These are phyloP conservation scores for Pleurostoma richardsiae DNA, from an alignment of 2,329 filamentous ascomycete species.

Conservation along the genomic window DNA sequence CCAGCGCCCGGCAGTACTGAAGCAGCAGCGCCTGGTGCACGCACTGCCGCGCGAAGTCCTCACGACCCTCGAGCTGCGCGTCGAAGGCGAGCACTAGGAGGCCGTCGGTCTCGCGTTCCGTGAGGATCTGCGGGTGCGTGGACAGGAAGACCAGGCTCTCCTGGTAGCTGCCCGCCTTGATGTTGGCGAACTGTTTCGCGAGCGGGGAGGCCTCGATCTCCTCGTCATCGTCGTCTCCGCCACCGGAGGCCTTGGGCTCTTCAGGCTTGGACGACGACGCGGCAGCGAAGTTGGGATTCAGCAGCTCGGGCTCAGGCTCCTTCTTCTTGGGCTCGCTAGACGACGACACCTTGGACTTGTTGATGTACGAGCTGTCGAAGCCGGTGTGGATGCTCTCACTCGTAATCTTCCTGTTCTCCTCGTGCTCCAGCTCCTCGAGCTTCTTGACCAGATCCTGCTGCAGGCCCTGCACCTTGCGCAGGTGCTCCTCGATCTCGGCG, in stretches of 20 bases:
- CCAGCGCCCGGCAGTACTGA: conserved; percentile 90
- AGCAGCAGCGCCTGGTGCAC: conserved; percentile 90
- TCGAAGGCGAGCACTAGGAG: conserved; percentile 91
- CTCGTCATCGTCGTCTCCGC: conserved; percentile 60
- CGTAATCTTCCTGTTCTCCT: conserved; percentile 86
- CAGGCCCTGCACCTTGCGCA: conserved; percentile 70
- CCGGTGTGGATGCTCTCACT: conserved; percentile 85
- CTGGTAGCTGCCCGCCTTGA: conserved; percentile 70
- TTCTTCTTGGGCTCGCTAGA: conserved; percentile 38
- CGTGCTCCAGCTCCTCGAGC: conserved; percentile 75
- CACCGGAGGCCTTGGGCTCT: conserved; percentile 22
- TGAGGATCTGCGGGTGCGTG: conserved; percentile 71
- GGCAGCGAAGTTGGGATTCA: conserved; percentile 59
- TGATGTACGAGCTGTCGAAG: conserved; percentile 81
- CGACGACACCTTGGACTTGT: conserved; percentile 44
- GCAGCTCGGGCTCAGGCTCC: conserved; percentile 59
- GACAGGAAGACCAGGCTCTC: conserved; percentile 71
- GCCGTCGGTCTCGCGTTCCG: conserved; percentile 85
- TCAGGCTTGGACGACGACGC: conserved; percentile 9
- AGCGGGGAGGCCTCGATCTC: conserved; percentile 71
- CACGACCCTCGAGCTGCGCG: conserved; percentile 69
- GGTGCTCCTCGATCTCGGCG: conserved; percentile 70
- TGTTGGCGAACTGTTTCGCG: conserved; percentile 76
- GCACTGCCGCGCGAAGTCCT: conserved; percentile 75
- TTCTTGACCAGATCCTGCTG: conserved; percentile 71